Percentiles rank a stretch among this genome's conserved stretches.
phyloP scores from a whole-genome alignment of 1,284 basidiomycete genomes.

The Leucoagaricus sp. region DNA sequence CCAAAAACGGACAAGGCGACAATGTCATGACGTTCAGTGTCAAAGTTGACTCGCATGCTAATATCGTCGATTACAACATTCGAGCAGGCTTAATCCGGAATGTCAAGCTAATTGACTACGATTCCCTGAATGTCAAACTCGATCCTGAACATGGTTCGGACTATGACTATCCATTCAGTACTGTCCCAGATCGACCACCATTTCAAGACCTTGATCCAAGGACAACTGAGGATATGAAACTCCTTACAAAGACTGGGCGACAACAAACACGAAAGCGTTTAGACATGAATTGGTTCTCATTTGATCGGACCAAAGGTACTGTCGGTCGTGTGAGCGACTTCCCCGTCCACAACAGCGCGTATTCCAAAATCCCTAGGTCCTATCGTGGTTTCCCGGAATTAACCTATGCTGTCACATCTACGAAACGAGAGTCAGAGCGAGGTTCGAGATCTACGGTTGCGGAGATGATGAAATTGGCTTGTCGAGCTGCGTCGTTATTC shows the following conservation, averaged over 20 bases:
- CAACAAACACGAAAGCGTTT: conserved; percentile 3
- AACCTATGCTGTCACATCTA: conserved; percentile 42
- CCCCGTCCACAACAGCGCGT: conserved; percentile 21
- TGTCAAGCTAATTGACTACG: conserved; percentile 69
- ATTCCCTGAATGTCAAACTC: conserved; percentile 63
- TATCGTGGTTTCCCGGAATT: conserved; percentile 57
- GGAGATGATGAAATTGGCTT: conserved; percentile 86
- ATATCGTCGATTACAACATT: conserved; percentile 73
- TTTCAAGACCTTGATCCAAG: background rate
- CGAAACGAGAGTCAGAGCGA: conserved; percentile 24
- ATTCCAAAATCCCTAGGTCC: conserved; percentile 38
- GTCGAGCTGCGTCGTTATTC: conserved; percentile 77
- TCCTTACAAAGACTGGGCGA: conserved; percentile 1
- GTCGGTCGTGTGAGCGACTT: conserved; percentile 15
- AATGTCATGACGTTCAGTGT: conserved; percentile 83
- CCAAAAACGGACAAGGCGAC: conserved; percentile 39
- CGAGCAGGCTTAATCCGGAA: conserved; percentile 75
- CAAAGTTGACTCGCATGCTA: conserved; percentile 63
- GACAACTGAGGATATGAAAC: conserved; percentile 2
- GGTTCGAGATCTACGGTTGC: conserved; percentile 64
- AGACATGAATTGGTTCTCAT: conserved; percentile 8
- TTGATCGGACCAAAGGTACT: background rate
- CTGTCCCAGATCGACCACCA: background rate
- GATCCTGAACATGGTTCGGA: conserved; percentile 19
- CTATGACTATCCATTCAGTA: conserved; percentile 8